phyloP scores from a whole-genome alignment of 257 asterid genomes.

The Pogostemon cablin region DNA sequence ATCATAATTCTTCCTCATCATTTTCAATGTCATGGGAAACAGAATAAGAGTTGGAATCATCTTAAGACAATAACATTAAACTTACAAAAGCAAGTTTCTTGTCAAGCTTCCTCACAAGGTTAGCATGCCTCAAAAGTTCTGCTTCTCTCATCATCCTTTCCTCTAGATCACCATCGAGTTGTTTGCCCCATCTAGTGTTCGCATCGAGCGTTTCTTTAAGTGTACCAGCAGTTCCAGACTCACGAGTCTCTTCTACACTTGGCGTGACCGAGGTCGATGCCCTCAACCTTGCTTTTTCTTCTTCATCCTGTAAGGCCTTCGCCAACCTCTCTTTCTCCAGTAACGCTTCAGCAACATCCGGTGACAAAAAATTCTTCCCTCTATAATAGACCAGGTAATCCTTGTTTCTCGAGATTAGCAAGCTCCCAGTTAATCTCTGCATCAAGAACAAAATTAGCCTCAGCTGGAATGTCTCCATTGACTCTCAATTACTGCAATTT shows the following conservation, averaged over 20 bases:
- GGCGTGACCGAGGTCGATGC: constrained; percentile 52
- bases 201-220: constrained; percentile 90
- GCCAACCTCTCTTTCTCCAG: constrained; percentile 90
- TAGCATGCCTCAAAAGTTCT: constrained; percentile 66
- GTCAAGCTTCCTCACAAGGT: constrained; percentile 82
- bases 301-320: constrained; percentile 80
- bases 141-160: constrained; percentile 83
- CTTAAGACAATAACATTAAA: constrained; percentile 27
- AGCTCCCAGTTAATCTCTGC: constrained; percentile 93
- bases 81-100: constrained; percentile 77
- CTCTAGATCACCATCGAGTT: constrained; percentile 57
- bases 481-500: constrained; percentile 2
- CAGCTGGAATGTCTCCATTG: neutral
- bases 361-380: constrained; percentile 90
- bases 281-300: constrained; percentile 82
- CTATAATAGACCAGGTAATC: constrained; percentile 88
- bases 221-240: constrained; percentile 71
- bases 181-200: constrained; percentile 82
- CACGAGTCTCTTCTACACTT: constrained; percentile 38
- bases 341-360: constrained; percentile 83
- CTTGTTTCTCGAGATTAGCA: constrained; percentile 88
- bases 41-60: neutral
- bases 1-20: neutral
- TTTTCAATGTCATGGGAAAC: constrained; percentile 5
- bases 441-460: constrained; percentile 24